Percentiles rank a stretch among this genome's conserved stretches.
Conservation (phyloP, 331 rosid species). For the Prunus yedoensis region DNA sequence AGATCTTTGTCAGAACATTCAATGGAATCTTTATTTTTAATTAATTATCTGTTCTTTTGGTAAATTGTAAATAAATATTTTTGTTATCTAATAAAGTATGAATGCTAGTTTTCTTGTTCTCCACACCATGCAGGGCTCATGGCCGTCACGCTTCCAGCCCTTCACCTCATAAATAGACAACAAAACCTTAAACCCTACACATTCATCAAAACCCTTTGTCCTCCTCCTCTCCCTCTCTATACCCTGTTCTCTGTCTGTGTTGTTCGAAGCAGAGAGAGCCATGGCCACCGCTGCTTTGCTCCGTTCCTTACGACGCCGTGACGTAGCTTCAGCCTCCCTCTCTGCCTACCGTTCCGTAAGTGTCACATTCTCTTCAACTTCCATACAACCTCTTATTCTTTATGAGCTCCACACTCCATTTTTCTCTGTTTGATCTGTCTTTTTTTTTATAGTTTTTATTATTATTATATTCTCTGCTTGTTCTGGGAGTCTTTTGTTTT, state of each 20-base stretch:
- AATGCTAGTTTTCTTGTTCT: too few relatives aligned
- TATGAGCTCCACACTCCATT: not conserved
- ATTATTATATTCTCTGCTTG: not conserved
- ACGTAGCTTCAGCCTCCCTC: constrained; percentile 53
- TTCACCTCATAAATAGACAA: not conserved
- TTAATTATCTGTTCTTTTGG: too few relatives aligned
- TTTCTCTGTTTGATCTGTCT: too few relatives aligned
- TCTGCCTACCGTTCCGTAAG: constrained; percentile 63
- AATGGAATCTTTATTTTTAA: too few relatives aligned
- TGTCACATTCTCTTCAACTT: not conserved
- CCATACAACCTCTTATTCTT: not conserved
- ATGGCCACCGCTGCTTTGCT: constrained; percentile 74
- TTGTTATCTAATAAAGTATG: not conserved
- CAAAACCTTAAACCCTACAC: constrained; percentile 62
- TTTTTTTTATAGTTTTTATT: not conserved
- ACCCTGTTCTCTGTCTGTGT: not conserved
- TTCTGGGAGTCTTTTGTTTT: not conserved
- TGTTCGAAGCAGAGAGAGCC: not conserved
- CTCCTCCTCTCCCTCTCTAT: not conserved
- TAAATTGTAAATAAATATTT: too few relatives aligned
- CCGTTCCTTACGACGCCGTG: constrained; percentile 65
- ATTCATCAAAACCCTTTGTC: not conserved
- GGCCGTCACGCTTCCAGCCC: not conserved
- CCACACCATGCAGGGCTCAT: too few relatives aligned
- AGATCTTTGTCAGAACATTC: too few relatives aligned